Conservation (phyloP, 2,329 filamentous ascomycete species). For the Pseudonectria foliicola region DNA sequence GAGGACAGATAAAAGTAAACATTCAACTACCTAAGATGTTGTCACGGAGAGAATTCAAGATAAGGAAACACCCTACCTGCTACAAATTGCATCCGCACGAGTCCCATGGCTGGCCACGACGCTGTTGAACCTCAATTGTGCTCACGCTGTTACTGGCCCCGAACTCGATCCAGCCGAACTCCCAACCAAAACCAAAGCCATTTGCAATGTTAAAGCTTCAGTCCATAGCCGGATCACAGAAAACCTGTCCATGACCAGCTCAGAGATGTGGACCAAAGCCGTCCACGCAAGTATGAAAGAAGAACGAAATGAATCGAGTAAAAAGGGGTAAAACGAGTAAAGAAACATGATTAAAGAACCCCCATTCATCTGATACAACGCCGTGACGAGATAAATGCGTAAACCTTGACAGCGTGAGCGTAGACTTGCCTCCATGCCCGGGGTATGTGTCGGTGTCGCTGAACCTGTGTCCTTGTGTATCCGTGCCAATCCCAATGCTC, state of each 20-base stretch:
- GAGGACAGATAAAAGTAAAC: too few species aligned
- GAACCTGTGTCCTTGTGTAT: constrained; percentile 18
- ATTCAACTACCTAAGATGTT: too few species aligned
- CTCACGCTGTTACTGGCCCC: constrained; percentile 2
- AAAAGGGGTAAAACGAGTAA: too few species aligned
- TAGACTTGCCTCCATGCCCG: constrained; percentile 9
- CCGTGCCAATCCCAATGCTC: constrained; percentile 12
- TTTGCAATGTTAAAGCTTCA: too few species aligned
- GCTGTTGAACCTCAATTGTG: not conserved
- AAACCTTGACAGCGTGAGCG: constrained; percentile 11
- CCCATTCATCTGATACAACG: constrained; percentile 10
- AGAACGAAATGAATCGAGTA: too few species aligned
- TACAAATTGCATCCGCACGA: constrained; percentile 1
- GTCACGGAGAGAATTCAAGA: not conserved
- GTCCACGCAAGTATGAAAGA: too few species aligned
- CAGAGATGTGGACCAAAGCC: too few species aligned
- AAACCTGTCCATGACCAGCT: too few species aligned
- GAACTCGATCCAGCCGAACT: constrained; percentile 2
- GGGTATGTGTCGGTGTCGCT: constrained; percentile 14
- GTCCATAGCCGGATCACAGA: too few species aligned
- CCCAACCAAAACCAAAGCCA: too few species aligned
- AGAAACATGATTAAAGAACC: too few species aligned
- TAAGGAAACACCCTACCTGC: constrained; percentile 8
- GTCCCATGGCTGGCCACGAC: constrained; percentile 1
- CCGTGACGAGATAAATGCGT: constrained; percentile 9